phyloP scores from a whole-genome alignment of 129 eudicot genomes.

The Centrapalus pauciflorus region DNA sequence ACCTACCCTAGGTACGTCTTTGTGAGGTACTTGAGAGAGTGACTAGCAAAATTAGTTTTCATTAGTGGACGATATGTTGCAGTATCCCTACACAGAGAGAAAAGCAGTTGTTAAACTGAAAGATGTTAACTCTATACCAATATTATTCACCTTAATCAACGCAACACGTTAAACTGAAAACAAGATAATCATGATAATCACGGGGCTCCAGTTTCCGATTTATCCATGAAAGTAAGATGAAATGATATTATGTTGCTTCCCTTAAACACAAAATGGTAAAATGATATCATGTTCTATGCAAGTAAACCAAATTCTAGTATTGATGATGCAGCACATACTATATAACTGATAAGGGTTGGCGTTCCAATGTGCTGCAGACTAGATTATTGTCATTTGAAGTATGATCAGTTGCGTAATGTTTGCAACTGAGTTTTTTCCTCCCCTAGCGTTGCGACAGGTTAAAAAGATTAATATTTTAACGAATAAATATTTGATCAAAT shows the following conservation, averaged over 20 bases:
- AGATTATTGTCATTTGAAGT: too few relatives aligned
- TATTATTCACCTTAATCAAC: neutral
- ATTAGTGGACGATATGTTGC: slow-evolving; percentile 55
- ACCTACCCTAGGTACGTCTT: slow-evolving; percentile 67
- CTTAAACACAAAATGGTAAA: neutral
- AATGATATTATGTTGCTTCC: neutral
- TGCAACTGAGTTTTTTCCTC: too few relatives aligned
- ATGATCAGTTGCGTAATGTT: too few relatives aligned
- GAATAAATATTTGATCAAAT: too few relatives aligned
- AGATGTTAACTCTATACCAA: neutral
- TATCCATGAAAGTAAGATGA: neutral
- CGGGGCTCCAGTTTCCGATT: neutral
- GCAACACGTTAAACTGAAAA: neutral
- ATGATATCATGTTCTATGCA: neutral
- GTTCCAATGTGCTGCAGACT: too few relatives aligned
- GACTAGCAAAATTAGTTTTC: slow-evolving; percentile 65
- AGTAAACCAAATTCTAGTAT: too few relatives aligned
- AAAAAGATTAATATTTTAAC: too few relatives aligned
- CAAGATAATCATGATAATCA: neutral
- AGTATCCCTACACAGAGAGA: slow-evolving; percentile 53
- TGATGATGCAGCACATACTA: too few relatives aligned
- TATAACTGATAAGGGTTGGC: too few relatives aligned
- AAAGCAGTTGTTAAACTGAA: slow-evolving; percentile 1
- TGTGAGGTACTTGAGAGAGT: slow-evolving; percentile 70
- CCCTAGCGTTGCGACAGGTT: too few relatives aligned